Evolutionary conservation across 176 grass and related monocot genomes (phyloP).

Genomic region (Leersia perrieri): DNA sequence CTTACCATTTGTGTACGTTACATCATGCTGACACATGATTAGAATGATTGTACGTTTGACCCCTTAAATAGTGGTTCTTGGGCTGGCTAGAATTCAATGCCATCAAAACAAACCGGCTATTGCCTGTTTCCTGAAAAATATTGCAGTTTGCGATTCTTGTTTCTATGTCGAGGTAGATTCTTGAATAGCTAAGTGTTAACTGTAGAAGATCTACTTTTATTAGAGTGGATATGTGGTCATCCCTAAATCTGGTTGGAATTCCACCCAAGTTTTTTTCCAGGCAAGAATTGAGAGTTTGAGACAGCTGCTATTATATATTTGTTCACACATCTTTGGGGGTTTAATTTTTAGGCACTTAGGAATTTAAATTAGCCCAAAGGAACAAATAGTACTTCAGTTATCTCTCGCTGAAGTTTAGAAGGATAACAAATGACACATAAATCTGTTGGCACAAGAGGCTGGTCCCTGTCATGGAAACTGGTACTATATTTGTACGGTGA

Average conservation of each 20-base stretch:
- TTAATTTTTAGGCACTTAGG: background rate
- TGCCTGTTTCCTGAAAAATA: background rate
- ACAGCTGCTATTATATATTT: background rate
- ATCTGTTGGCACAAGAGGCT: background rate
- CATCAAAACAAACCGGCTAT: background rate
- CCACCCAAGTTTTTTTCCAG: background rate
- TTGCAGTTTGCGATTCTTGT: background rate
- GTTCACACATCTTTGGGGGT: background rate
- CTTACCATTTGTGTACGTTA: background rate
- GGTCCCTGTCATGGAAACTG: constrained; percentile 15
- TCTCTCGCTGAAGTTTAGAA: constrained; percentile 7
- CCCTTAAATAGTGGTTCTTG: background rate
- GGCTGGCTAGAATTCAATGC: background rate
- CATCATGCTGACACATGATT: background rate
- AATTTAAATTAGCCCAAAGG: background rate
- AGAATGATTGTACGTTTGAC: background rate
- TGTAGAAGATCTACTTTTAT: background rate
- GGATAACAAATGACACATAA: background rate
- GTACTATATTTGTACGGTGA: background rate
- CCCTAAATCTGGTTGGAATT: background rate
- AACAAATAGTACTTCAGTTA: background rate
- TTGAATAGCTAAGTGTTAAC: background rate
- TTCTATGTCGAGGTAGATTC: background rate
- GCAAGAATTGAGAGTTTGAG: background rate
- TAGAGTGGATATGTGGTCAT: background rate